Evolutionary conservation across 2,329 filamentous ascomycete species (phyloP).

Genomic region (Sordariomycetes sp.): DNA sequence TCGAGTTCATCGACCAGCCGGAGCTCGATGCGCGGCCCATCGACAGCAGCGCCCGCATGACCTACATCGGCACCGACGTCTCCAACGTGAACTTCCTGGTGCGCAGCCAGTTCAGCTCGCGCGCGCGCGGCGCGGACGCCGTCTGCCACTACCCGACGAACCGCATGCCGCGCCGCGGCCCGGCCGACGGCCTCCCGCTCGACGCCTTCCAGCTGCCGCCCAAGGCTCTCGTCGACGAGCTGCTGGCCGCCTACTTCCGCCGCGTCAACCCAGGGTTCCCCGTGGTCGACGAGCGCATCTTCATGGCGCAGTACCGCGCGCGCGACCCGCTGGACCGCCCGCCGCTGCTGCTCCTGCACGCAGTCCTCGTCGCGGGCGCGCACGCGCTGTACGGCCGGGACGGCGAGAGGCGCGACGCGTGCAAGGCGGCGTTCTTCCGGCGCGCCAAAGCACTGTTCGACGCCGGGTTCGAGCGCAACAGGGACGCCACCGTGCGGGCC

Average conservation of each 20-base stretch:
- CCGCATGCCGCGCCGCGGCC: conserved; percentile 19
- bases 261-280: conserved; percentile 40
- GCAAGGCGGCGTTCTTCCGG: conserved; percentile 36
- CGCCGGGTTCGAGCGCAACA: conserved; percentile 39
- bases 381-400: conserved; percentile 34
- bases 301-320: conserved; percentile 36
- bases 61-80: conserved; percentile 43
- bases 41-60: conserved; percentile 18
- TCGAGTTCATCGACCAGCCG: conserved; percentile 4
- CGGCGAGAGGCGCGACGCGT: conserved; percentile 11
- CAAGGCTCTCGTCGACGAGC: conserved; percentile 33
- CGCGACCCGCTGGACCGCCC: conserved; percentile 31
- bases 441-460: conserved; percentile 43
- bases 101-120: conserved; percentile 27
- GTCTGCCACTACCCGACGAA: conserved; percentile 8
- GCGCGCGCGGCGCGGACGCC: too few relatives aligned
- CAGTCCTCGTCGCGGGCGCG: conserved; percentile 37
- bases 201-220: conserved; percentile 38
- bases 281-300: conserved; percentile 37
- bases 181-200: conserved; percentile 15
- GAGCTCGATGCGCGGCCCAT: background rate
- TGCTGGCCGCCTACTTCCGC: conserved; percentile 38
- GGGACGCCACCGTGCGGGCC: conserved; percentile 41
- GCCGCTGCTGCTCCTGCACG: conserved; percentile 36
- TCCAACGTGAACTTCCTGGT: conserved; percentile 46